Evolutionary conservation across 192 early-diverging fungal species (phyloP), one percentile per base, ranked within the genome.

Genomic region (Umbelopsis sp.): DNA sequence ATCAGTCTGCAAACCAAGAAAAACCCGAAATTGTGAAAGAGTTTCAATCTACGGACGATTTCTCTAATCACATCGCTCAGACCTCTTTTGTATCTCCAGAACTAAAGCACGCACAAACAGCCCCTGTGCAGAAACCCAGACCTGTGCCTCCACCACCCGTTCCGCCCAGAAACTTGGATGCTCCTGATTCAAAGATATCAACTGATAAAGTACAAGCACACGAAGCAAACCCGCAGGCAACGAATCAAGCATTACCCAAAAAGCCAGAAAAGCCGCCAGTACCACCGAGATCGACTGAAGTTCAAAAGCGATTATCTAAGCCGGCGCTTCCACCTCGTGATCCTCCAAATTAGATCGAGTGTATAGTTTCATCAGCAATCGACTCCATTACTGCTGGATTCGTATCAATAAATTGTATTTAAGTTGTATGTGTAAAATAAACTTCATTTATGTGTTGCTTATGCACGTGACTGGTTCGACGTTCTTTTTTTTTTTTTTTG

Each of bases 111-210:
- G 33, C 55, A 25, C 8, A 30, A 18, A 25, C 30, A 35, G 30
- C 30, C 1, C 55, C 30, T 16, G 11, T 30, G 16, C 21, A 15
- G 30, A 61, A 35, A 33, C 16, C 55, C 0, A 8, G 55, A 12
- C 55, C 55, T 16, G 55, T 61, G 18, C 55, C 55, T 37, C 55
- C 55, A 61, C 55, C 55, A 61, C 55, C 55, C 8, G 55, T 61
- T 33, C 55, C 55, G 16, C 55, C 55, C 30, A 61, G 55, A 61
- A 3, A 18, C 30, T 1, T 13, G 1, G 55, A 61, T 2, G 37
- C 10, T 9, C 5, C 37, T 41, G 10, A 1, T 1, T 6, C 10
- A 9, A 41, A 41, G 10, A 9, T 41, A 41, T 4, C 37, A 41
- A 9, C 1, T 0, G 6, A 41, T 41, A 6, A 41, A 41, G 5